Evolutionary conservation across 306 rosid species (phyloP).

Genomic region (Cucurbita ficifolia): DNA sequence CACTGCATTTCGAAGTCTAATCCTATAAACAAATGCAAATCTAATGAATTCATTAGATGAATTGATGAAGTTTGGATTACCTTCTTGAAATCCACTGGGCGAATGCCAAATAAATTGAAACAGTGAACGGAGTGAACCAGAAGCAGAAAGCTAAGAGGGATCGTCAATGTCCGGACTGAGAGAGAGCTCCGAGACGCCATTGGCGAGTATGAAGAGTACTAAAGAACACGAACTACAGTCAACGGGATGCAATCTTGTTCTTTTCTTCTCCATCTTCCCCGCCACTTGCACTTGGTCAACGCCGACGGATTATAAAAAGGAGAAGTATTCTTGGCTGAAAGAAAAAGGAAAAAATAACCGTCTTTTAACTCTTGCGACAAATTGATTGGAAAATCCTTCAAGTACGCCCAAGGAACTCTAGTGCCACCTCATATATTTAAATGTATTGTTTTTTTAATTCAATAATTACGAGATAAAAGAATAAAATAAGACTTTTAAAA

Average conservation of each 20-base stretch:
- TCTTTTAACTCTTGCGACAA: too few relatives aligned
- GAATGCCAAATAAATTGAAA: constrained; percentile 92
- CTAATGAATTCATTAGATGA: background rate
- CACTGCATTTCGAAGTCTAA: background rate
- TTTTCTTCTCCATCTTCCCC: background rate
- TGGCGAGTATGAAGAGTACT: background rate
- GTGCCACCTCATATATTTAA: too few relatives aligned
- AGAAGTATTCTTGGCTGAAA: background rate
- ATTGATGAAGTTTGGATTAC: constrained; percentile 15
- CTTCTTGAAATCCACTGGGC: constrained; percentile 76
- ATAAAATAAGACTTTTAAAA: too few relatives aligned
- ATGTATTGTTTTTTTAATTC: too few relatives aligned
- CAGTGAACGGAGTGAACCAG: constrained; percentile 43
- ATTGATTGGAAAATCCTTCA: too few relatives aligned
- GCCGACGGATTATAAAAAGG: too few relatives aligned
- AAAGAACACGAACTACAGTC: background rate
- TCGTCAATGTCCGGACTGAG: constrained; percentile 6
- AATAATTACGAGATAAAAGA: too few relatives aligned
- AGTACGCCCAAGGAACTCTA: too few relatives aligned
- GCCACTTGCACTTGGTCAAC: background rate
- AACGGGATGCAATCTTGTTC: background rate
- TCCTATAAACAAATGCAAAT: background rate
- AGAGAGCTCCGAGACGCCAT: constrained; percentile 70
- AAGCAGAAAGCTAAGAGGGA: constrained; percentile 30
- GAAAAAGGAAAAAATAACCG: too few relatives aligned